These are phyloP conservation scores for Crithidia mellificae DNA, from an alignment of 208 protist species.

Conservation along the genomic window DNA sequence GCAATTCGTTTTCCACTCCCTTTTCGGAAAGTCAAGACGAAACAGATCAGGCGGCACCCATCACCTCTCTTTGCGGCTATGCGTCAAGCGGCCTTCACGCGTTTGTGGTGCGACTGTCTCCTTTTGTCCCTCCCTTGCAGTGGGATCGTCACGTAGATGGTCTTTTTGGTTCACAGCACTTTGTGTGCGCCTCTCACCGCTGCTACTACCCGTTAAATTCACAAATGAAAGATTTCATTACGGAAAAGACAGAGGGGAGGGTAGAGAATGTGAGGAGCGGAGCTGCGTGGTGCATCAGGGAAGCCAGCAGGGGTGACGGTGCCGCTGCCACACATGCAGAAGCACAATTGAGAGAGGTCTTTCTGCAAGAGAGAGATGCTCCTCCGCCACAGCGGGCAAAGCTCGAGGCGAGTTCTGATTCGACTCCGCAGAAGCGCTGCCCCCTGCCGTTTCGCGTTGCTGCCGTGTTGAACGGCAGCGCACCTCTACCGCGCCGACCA, in stretches of 20 bases:
- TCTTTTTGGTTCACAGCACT: slow-evolving; percentile 54
- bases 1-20: no score
- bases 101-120: slow-evolving; percentile 39
- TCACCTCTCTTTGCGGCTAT: not conserved
- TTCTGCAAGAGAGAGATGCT: no score
- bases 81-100: not conserved
- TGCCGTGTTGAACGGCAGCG: slow-evolving; percentile 49
- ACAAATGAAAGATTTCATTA: not conserved
- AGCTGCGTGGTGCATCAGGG: not conserved
- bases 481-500: slow-evolving; percentile 32
- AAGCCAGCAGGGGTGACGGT: not conserved
- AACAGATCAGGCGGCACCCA: not conserved
- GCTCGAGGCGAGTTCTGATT: no score
- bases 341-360: no score
- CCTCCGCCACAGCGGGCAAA: not conserved
- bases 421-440: not conserved
- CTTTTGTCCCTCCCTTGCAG: slow-evolving; percentile 48
- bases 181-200: slow-evolving; percentile 25
- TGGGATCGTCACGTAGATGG: slow-evolving; percentile 63
- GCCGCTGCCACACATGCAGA: not conserved
- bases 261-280: not conserved
- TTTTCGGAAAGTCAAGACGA: not conserved
- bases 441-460: slow-evolving; percentile 37
- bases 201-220: slow-evolving; percentile 2
- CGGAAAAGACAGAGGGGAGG: not conserved